A percentile compares a stretch with the other conserved stretches of the same genome.
Evolutionary conservation across 805 yeast genomes (phyloP).

Genomic region (Isabelozyma heimii): DNA sequence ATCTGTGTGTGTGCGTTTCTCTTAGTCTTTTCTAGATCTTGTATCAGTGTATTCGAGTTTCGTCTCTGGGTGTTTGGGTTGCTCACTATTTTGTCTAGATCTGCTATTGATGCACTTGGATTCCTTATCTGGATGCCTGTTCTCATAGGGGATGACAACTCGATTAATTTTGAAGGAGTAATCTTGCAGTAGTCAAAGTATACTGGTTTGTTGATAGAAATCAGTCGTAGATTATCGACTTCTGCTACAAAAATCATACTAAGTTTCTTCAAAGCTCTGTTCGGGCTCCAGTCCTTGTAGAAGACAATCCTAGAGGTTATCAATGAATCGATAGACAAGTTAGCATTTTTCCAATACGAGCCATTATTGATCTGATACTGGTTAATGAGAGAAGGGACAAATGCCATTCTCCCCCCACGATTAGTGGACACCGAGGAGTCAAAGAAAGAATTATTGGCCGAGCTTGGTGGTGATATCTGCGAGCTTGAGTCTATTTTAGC

Average conservation of each 20-base stretch:
- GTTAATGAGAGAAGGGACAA: slow-evolving; percentile 4
- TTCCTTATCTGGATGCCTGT: too few species aligned
- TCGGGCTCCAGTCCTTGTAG: slow-evolving; percentile 35
- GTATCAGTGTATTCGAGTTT: too few species aligned
- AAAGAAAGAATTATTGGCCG: neutral
- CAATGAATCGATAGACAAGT: slow-evolving; percentile 11
- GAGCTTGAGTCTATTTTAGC: neutral
- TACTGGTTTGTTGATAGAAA: slow-evolving; percentile 11
- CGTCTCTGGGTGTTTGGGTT: too few species aligned
- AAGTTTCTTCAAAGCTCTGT: slow-evolving; percentile 2
- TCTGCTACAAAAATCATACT: slow-evolving; percentile 13
- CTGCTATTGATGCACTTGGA: too few species aligned
- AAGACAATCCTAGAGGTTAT: slow-evolving; percentile 25
- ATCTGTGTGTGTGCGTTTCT: too few species aligned
- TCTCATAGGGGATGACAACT: neutral
- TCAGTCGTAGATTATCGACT: slow-evolving; percentile 7
- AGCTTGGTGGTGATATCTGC: slow-evolving; percentile 1
- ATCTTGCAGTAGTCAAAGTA: slow-evolving; percentile 18
- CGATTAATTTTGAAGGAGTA: neutral
- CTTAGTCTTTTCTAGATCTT: too few species aligned
- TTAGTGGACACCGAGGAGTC: neutral
- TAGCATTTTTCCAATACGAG: neutral
- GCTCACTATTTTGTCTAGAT: too few species aligned
- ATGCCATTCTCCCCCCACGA: slow-evolving; percentile 5
- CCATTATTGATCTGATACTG: neutral